Conservation (phyloP, 2,329 filamentous ascomycete species). For the Truncatella angustata region DNA sequence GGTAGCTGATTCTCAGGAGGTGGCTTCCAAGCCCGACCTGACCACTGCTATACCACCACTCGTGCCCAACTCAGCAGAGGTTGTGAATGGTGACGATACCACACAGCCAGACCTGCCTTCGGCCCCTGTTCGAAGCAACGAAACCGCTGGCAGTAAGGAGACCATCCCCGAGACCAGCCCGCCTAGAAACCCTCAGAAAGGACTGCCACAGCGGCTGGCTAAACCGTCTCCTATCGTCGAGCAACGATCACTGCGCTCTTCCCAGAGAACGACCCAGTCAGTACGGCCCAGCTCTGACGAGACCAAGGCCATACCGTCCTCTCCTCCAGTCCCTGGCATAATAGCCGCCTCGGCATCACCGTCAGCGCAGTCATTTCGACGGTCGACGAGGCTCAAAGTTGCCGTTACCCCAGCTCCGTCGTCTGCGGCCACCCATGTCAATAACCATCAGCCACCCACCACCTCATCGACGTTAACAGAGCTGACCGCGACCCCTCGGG, state of each 20-base stretch:
- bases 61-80: background rate
- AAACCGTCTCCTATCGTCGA: conserved; percentile 9
- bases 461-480: conserved; percentile 25
- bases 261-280: background rate
- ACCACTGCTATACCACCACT: background rate
- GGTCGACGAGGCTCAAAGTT: conserved; percentile 17
- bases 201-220: conserved; percentile 15
- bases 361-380: conserved; percentile 22
- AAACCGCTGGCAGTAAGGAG: conserved; percentile 18
- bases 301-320: conserved; percentile 5
- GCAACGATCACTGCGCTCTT: background rate
- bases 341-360: no score
- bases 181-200: conserved; percentile 17
- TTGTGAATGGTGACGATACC: background rate
- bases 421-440: conserved; percentile 7
- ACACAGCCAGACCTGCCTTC: background rate
- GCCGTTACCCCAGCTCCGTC: conserved; percentile 19
- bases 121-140: background rate
- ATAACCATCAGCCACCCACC: background rate
- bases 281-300: background rate
- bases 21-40: background rate
- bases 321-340: conserved; percentile 21
- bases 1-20: conserved; percentile 29
- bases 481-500: conserved; percentile 24
- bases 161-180: conserved; percentile 31